Base-by-base conservation (phyloP, 2,329 filamentous ascomycete species). In the Hymenoscyphus occultus region DNA sequence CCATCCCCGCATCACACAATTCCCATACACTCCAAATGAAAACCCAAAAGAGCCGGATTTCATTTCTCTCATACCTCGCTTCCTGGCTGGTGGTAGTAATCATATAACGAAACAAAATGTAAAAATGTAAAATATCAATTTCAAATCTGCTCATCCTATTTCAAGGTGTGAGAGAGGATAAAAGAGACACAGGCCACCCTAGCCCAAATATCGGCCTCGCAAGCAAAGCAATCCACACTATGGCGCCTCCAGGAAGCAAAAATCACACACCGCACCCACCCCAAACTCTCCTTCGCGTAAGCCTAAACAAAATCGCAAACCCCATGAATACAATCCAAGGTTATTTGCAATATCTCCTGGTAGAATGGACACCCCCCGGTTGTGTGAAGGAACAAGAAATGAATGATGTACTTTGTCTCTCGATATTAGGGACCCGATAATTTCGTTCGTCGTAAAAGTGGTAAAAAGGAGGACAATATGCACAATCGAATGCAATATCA, bases 401-500 rank as follows among this genome's bases (percentile, higher is more conserved):
- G 64, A 63, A 42, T 54, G 61, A 65, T 70, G 67, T 67, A 67
- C 63, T 70, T 65, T 70, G 62, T 70, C 65, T 69, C 58, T 64
- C 42, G 56, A 62, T 64, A 71, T 71, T 72, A 72, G 65, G 65
- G 63, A 71, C 65, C 67, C 67, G 68, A 68, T 69, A 70, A 63
- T 70, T 63, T 74, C 71, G 71, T 73, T 69, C 69, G 64, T 74
- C 73, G 70, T 75, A 71, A 74, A 72, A 69, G 60, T 54, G 58
- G 42, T 68, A 68, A 72, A 71, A 28, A 13, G 48, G 67, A 68
- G 70, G 61, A 66, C 67, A 73, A 74, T 75, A 75, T 76, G 71
- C 74, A 76, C 74, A 75, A 69, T 73, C 67, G 74, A 76, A 76
- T 74, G 73, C 75, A 76, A 76, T 76, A 73, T 76, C 75, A 75